phyloP scores from a whole-genome alignment of 2,329 filamentous ascomycete species.

The Cytospora mali region DNA sequence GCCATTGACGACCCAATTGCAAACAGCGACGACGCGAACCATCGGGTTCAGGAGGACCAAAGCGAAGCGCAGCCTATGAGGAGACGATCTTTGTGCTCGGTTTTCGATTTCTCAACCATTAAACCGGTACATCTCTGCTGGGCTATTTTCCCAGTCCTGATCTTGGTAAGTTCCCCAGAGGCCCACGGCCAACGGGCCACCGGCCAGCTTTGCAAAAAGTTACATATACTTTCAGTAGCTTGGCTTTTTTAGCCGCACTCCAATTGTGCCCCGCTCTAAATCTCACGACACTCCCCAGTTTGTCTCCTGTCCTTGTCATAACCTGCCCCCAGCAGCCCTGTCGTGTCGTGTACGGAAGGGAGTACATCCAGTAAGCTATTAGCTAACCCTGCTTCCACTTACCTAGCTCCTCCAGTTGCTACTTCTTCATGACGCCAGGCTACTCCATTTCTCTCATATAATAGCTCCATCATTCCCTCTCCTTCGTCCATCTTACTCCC shows the following conservation, averaged over 20 bases:
- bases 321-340: background rate
- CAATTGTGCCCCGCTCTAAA: constrained; percentile 27
- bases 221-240: background rate
- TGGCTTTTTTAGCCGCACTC: constrained; percentile 29
- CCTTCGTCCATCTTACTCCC: constrained; percentile 44
- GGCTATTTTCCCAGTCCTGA: constrained; percentile 35
- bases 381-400: constrained; percentile 33
- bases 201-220: constrained; percentile 16
- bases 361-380: constrained; percentile 13
- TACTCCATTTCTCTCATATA: constrained; percentile 41
- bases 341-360: constrained; percentile 4
- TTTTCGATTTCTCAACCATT: constrained; percentile 21
- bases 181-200: constrained; percentile 20
- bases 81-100: constrained; percentile 8
- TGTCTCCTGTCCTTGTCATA: constrained; percentile 12
- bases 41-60: constrained; percentile 28
- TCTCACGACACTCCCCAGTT: constrained; percentile 25
- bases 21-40: constrained; percentile 24
- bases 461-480: constrained; percentile 38
- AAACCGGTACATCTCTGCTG: constrained; percentile 37
- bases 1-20: constrained; percentile 32
- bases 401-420: constrained; percentile 55
- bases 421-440: constrained; percentile 53
- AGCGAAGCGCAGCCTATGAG: constrained; percentile 7
- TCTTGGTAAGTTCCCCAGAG: constrained; percentile 36